phyloP scores from a whole-genome alignment of 495 filamentous ascomycete species.

The Penicillium coffeae region DNA sequence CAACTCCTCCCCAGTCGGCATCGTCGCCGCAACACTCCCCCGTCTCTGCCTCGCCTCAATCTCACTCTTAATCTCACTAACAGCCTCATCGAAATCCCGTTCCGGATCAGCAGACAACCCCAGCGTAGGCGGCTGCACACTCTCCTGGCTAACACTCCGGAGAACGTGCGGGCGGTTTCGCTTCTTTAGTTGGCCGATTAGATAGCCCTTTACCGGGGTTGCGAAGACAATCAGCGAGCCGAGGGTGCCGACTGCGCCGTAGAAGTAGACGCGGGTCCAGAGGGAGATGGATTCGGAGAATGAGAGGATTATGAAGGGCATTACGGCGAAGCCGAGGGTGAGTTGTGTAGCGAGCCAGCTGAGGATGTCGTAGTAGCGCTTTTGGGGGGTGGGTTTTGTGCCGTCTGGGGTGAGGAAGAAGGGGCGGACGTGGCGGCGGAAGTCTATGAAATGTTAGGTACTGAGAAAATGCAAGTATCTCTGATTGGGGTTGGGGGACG shows the following conservation, averaged over 20 bases:
- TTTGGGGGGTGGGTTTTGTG: slow-evolving; percentile 59
- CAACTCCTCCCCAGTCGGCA: slow-evolving; percentile 45
- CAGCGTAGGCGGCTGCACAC: slow-evolving; percentile 54
- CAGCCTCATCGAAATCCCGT: slow-evolving; percentile 72
- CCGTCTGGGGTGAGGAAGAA: slow-evolving; percentile 84
- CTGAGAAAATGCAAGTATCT: background rate
- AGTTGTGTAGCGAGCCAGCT: slow-evolving; percentile 79
- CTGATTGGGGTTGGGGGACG: slow-evolving; percentile 16
- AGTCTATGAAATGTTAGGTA: slow-evolving; percentile 50
- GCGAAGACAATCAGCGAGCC: slow-evolving; percentile 69
- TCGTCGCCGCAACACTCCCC: slow-evolving; percentile 45
- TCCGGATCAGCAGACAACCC: slow-evolving; percentile 76
- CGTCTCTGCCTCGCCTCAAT: slow-evolving; percentile 56
- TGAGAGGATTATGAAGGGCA: slow-evolving; percentile 78
- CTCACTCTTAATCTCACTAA: slow-evolving; percentile 69
- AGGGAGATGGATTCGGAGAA: slow-evolving; percentile 62
- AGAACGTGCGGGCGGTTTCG: slow-evolving; percentile 39
- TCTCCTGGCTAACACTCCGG: slow-evolving; percentile 29
- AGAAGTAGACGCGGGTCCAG: slow-evolving; percentile 89
- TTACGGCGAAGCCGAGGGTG: slow-evolving; percentile 73
- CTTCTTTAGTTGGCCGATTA: slow-evolving; percentile 57
- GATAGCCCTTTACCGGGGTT: slow-evolving; percentile 64
- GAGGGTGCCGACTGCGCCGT: slow-evolving; percentile 65
- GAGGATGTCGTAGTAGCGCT: slow-evolving; percentile 81
- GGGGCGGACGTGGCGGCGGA: slow-evolving; percentile 83